A percentile compares a stretch with the other conserved stretches of the same genome.
These are phyloP conservation scores for Mycena vitilis DNA, from an alignment of 768 basidiomycete genomes.

Conservation along the genomic window DNA sequence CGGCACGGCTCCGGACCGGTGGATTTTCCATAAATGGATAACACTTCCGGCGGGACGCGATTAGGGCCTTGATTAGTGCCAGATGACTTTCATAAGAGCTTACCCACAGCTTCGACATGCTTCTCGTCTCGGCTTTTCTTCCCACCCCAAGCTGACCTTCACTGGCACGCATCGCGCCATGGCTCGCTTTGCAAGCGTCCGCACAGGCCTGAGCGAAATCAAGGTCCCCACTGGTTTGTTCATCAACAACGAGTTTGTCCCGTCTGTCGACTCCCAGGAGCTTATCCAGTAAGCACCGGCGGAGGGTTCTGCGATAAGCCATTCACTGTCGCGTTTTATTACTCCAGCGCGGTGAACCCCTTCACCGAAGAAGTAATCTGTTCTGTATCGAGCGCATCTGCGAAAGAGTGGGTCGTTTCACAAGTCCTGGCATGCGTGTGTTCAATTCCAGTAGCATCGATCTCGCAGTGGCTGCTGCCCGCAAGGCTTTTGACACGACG, in stretches of 20 bases:
- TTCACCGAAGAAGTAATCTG: slow-evolving; percentile 64
- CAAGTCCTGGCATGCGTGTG: slow-evolving; percentile 3
- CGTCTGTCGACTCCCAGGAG: slow-evolving; percentile 77
- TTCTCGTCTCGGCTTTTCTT: not conserved
- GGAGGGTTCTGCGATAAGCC: slow-evolving; percentile 36
- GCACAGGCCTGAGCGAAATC: slow-evolving; percentile 58
- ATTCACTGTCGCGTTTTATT: slow-evolving; percentile 9
- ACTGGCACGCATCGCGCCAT: slow-evolving; percentile 47
- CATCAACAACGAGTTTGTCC: slow-evolving; percentile 91
- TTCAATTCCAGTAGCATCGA: slow-evolving; percentile 78
- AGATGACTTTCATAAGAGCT: not conserved
- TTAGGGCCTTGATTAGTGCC: slow-evolving; percentile 2
- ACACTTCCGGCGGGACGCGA: no score
- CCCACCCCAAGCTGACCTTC: not conserved
- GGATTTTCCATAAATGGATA: no score
- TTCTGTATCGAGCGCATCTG: slow-evolving; percentile 8
- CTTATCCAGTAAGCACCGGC: slow-evolving; percentile 65
- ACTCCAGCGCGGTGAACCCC: slow-evolving; percentile 81
- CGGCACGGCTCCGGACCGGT: not conserved
- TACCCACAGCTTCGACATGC: slow-evolving; percentile 8
- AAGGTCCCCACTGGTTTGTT: slow-evolving; percentile 85
- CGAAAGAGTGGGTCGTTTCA: slow-evolving; percentile 27
- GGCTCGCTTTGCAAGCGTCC: slow-evolving; percentile 55
- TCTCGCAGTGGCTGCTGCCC: slow-evolving; percentile 84
- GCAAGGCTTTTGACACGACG: slow-evolving; percentile 82